Conservation (phyloP, 805 yeast species). For the Pichia occidentalis region DNA sequence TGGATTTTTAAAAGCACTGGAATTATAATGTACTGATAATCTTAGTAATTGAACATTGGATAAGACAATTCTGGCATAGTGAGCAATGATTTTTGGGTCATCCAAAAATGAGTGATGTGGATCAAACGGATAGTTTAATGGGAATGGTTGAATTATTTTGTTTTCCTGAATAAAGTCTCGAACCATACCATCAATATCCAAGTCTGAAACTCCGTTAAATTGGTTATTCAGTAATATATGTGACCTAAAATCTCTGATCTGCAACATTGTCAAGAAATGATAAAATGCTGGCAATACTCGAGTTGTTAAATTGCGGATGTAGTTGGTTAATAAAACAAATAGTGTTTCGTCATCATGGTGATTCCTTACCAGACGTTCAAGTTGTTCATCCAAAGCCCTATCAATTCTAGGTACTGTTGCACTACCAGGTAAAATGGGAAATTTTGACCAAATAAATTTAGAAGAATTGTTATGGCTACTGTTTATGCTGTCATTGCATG, state of each 20-base stretch:
- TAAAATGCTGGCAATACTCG: constrained; percentile 23
- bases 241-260: constrained; percentile 19
- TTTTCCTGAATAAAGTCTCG: constrained; percentile 22
- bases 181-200: constrained; percentile 11
- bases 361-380: constrained; percentile 17
- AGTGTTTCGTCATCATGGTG: constrained; percentile 29
- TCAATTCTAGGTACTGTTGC: constrained; percentile 21
- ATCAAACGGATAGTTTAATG: constrained; percentile 23
- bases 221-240: constrained; percentile 16
- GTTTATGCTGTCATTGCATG: no score
- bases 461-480: no score
- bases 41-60: constrained; percentile 20
- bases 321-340: constrained; percentile 19
- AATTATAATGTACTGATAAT: constrained; percentile 14
- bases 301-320: constrained; percentile 19
- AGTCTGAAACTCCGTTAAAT: constrained; percentile 15
- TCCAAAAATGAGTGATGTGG: constrained; percentile 15
- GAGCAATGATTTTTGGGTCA: constrained; percentile 15
- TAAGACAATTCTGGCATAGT: constrained; percentile 18
- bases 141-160: constrained; percentile 24
- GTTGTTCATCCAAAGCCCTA: constrained; percentile 14
- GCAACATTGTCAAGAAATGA: constrained; percentile 14
- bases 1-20: constrained; percentile 1
- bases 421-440: constrained; percentile 6
- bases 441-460: constrained; percentile 2